Percentiles rank a stretch among this genome's conserved stretches.
These are phyloP conservation scores for Reticulascus tulasneorum DNA, from an alignment of 2,329 filamentous ascomycete species.

Conservation along the genomic window DNA sequence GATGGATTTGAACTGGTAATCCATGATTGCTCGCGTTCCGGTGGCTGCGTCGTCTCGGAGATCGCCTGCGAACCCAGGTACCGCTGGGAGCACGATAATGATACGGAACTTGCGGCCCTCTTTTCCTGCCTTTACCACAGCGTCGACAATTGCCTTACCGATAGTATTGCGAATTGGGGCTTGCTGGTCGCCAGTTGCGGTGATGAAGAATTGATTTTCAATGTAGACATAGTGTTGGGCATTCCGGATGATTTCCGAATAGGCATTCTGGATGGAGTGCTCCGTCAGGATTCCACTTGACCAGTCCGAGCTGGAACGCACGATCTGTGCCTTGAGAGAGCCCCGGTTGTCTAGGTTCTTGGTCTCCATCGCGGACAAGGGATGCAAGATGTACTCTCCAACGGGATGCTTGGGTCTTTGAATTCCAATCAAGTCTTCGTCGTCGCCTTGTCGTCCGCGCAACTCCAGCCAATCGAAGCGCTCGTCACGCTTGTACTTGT, in stretches of 20 bases:
- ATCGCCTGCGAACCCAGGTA: conserved; percentile 93
- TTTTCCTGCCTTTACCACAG: conserved; percentile 74
- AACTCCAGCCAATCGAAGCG: conserved; percentile 82
- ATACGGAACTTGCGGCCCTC: conserved; percentile 85
- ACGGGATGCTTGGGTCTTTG: conserved; percentile 87
- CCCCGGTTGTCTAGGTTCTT: conserved; percentile 65
- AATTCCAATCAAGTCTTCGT: conserved; percentile 84
- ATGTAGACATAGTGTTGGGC: conserved; percentile 95
- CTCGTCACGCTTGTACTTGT: conserved; percentile 91
- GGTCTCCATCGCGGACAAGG: conserved; percentile 61
- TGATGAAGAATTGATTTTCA: conserved; percentile 98
- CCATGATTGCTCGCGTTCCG: conserved; percentile 93
- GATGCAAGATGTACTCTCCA: conserved; percentile 82
- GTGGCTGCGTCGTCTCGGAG: conserved; percentile 76
- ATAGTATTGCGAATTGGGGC: conserved; percentile 83
- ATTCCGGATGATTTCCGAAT: conserved; percentile 77
- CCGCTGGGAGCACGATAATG: conserved; percentile 84
- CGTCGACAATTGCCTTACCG: conserved; percentile 85
- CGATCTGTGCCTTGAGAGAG: conserved; percentile 74
- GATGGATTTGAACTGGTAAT: conserved; percentile 97
- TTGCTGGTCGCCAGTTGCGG: conserved; percentile 86
- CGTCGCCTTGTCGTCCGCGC: conserved; percentile 68
- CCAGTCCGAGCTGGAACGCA: conserved; percentile 92
- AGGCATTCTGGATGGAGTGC: conserved; percentile 84
- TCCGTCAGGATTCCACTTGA: conserved; percentile 84